Evolutionary conservation across 768 basidiomycete genomes (phyloP), one percentile per base, ranked within the genome.

Genomic region (Tephrocybe sp.): DNA sequence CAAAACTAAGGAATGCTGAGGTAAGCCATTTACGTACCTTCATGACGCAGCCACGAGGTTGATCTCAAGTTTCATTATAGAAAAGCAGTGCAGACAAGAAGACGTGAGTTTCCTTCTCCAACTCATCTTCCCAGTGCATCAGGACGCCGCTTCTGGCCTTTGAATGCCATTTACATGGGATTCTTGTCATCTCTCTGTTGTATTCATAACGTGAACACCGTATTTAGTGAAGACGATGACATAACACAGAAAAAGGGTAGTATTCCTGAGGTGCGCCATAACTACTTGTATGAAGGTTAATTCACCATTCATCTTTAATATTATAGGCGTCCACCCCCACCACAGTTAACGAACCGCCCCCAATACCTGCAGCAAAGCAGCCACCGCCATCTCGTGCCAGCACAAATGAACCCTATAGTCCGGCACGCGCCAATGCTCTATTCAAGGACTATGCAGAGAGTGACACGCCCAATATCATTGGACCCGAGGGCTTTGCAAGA

Each of bases 401-500:
- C 34, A 10, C 48, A 22, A 49, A 49, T 23, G 74, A 77, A 57
- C 58, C 77, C 8, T 90, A 86, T 65, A 74, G 73, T 15, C 59
- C 72, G 11, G 66, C 75, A 37, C 76, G 74, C 39, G 75, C 82
- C 15, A 66, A 72, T 19, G 67, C 66, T 1, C 72, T 91, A 13
- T 92, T 91, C 71, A 68, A 68, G 43, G 64, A 61, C 2, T 90
- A 88, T 58, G 79, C 81, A 19, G 79, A 80, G 51, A 59, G 54
- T 10, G 86, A 89, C 41, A 69, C 74, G 21, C 70, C 79, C 11
- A 61, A 68, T 39, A 69, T 77, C 37, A 90, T 93, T 57, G 84
- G 82, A 1, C 77, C 86, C 1, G 87, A 83, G 50, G 88, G 88
- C 2, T 81, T 91, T 54, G 82, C 85, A 64, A 72, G 67, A 45